phyloP scores from a whole-genome alignment of 108 stramenopile species.

The Skeletonema costatum region DNA sequence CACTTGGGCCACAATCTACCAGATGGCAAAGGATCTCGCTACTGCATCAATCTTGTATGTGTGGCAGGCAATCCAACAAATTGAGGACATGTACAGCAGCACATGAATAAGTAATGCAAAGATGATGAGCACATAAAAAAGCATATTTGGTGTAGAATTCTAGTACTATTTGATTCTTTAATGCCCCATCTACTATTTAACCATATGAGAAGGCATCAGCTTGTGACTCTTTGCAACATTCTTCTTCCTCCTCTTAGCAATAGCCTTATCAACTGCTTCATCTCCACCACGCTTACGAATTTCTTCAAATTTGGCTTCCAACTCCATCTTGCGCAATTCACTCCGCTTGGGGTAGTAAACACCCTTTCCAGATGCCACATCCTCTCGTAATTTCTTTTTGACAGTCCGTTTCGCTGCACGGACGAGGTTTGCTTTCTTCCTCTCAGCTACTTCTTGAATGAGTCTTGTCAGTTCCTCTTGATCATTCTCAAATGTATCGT shows the following conservation, averaged over 20 bases:
- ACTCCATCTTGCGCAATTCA: conserved; percentile 68
- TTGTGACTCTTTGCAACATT: conserved; percentile 72
- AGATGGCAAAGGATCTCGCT: conserved; percentile 46
- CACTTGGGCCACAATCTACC: conserved; percentile 41
- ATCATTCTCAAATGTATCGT: conserved; percentile 56
- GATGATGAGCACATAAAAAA: not conserved
- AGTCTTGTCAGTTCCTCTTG: conserved; percentile 64
- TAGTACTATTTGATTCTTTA: not conserved
- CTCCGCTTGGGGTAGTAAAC: conserved; percentile 76
- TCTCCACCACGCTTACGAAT: conserved; percentile 78
- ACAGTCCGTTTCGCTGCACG: conserved; percentile 69
- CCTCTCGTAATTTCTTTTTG: conserved; percentile 68
- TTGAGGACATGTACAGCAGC: not conserved
- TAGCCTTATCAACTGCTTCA: conserved; percentile 77
- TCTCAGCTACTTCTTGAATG: conserved; percentile 63
- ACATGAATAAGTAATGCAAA: not conserved
- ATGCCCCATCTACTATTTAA: not conserved
- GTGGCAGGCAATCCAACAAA: conserved; percentile 53
- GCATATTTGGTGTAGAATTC: too few species aligned
- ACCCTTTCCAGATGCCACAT: conserved; percentile 70
- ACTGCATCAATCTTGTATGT: conserved; percentile 72
- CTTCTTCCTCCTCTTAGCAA: conserved; percentile 83
- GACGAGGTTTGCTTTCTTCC: conserved; percentile 60
- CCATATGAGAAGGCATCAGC: conserved; percentile 51
- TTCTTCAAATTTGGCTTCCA: conserved; percentile 88